These are phyloP conservation scores for Serendipita sp. DNA, from an alignment of 768 basidiomycete species.

Conservation along the genomic window DNA sequence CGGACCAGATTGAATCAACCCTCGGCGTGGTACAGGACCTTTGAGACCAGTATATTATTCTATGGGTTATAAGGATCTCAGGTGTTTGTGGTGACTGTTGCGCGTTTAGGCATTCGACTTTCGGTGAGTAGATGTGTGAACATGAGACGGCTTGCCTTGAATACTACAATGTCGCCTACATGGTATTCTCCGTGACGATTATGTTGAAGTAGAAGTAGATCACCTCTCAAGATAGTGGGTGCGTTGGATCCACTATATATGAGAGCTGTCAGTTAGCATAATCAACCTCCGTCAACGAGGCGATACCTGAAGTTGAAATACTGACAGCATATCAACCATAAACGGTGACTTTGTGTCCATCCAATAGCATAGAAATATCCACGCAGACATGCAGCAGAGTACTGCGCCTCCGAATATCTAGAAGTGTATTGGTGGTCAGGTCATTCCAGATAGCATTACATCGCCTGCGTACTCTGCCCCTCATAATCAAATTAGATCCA, in stretches of 20 bases:
- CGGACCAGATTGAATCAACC: not conserved
- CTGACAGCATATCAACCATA: not conserved
- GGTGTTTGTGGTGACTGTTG: not conserved
- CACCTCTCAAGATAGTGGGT: not conserved
- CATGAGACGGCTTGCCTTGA: not conserved
- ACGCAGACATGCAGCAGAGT: not conserved
- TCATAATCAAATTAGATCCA: too few species aligned
- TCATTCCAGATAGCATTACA: too few species aligned
- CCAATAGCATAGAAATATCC: not conserved
- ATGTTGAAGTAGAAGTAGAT: not conserved
- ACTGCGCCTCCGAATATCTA: not conserved
- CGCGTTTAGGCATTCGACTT: not conserved
- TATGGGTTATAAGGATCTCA: not conserved
- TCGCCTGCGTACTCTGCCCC: too few species aligned
- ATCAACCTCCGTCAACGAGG: not conserved
- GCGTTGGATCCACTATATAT: not conserved
- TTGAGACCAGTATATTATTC: not conserved
- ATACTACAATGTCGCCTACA: not conserved
- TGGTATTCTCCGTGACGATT: not conserved
- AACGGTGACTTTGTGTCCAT: not conserved
- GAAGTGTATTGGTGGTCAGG: constrained; percentile 11
- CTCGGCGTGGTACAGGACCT: not conserved
- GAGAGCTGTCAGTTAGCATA: not conserved
- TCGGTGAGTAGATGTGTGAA: not conserved
- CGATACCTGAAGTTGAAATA: not conserved